Evolutionary conservation across 2,329 filamentous ascomycete species (phyloP), one percentile per base, ranked within the genome.

Genomic region (Penicillium hesseltinei): DNA sequence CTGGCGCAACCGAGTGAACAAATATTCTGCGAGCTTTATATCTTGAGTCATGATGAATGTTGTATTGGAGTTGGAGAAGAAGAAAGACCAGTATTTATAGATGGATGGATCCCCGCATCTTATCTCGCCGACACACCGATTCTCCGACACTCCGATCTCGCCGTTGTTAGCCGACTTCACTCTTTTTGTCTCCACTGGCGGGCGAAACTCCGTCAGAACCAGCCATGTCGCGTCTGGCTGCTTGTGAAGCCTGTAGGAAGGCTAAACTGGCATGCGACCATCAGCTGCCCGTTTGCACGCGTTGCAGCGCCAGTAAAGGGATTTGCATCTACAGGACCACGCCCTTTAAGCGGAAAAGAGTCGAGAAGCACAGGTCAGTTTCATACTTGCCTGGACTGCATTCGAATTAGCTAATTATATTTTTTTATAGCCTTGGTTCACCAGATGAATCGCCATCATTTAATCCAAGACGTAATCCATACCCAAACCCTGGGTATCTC

Each of bases 1-100:
- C 69, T 90, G 81, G 62, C 83, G 77, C 15, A 90, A 79, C 54
- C 88, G 80, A 45, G 77, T 81, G 70, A 88, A 89, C 66, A 90
- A 81, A 66, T 90, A 90, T 9, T 69, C 64, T 15, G 69, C 73
- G 15, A 76, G 58, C 19, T 67, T 66, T 49, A 67, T 61, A n/a
- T 65, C 62, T 58, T 40, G 58, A 54, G 51, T 27, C 63, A 62
- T 62, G 33, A 23, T 60, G 25, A 31, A 43, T 33, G 23, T 50
- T 25, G 19, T 57, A 27, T 45, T 52, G 31, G 25, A 36, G n/a
- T 46, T 38, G 50, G 36, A 58, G 40, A 40, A 23, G 42, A 43
- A 43, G 33, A 35, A 39, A 36, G 5, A 13, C 25, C 6, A 21
- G 43, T 39, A 40, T 50, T 44, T 58, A 56, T 58, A 58, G 45